Evolutionary conservation across 2,329 filamentous ascomycete genomes (phyloP), one percentile per base, ranked within the genome.

Genomic region (Penicillium hordei): DNA sequence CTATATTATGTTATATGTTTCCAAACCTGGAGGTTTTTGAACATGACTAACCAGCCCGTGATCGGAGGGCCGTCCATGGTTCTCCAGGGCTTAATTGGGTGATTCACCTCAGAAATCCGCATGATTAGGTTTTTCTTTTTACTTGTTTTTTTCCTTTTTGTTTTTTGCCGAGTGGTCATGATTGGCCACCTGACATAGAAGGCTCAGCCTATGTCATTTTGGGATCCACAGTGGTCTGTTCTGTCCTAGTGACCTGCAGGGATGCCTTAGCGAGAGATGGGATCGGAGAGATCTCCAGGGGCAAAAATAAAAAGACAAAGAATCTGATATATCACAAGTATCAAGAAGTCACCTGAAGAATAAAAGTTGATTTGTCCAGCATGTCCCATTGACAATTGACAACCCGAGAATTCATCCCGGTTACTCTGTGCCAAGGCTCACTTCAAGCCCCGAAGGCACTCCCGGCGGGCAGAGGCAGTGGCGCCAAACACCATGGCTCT

Each of bases 201-300:
- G 19, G n/a, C 19, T 10, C 21, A 10, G 5, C 0, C 42, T 36
- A 46, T 43, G 6, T 38, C 29, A 8, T 31, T 58, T 54, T 48
- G 10, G 44, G 44, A 9, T 19, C 15, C 40, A 27, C 39, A 17
- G 36, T 31, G 21, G 27, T 31, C 33, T 31, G 2, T 39, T 31
- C 27, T 21, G 48, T 45, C n/a, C 33, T 52, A 53, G 49, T 43
- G 21, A 36, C 29, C 34, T 57, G 40, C 55, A 57, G 36, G 45
- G 21, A 46, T 43, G 42, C n/a, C 40, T 57, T 57, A 40, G 48
- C 21, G 36, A 48, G 33, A 48, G 48, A 56, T 39, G 25, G 4
- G 48, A 57, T 42, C 48, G 39, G 15, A 23, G 38, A 36, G 51
- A 58, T 55, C 55, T 46, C 43, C 50, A 58, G 33, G 36, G 39